Base-by-base conservation (phyloP, 116 monocot species). In the Iris pallida region DNA sequence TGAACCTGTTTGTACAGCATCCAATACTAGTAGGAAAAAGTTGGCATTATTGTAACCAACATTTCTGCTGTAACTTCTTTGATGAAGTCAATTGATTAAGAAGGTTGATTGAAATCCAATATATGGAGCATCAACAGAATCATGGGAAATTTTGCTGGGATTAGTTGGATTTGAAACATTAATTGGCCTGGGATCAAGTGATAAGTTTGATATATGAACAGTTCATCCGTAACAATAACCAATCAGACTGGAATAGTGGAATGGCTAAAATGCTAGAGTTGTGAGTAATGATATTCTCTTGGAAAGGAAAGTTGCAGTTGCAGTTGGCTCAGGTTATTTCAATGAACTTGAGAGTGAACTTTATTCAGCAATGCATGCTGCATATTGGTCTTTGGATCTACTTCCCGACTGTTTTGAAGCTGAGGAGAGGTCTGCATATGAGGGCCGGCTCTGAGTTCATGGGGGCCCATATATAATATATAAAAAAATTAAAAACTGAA, bases 391-490 rank as follows among this genome's bases (percentile, higher is more conserved):
- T 13, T 59, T 88, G 70, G 83, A 90, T 64, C 61, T 83, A 73
- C 87, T 97, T 71, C 97, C 97, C 10, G 89, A 90, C 42, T 81
- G 90, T 71, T 97, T 97, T 82, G 97, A 97, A 76, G 97, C 93
- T 60, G 93, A 97, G 71, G 97, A 97, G 73, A 92, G 97, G 71
- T 97, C 97, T 65, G 72, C 45, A 11, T 63, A 66, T 75, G 85
- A 86, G 51, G n/a, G n/a, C n/a, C n/a, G 93, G 93, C 75, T 66
- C 87, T 65, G 93, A 97, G 67, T 80, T 79, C 82, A 76, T 64
- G 42, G 73, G 47, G 60, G 89, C 41, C 64, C 82, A 70, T 61
- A 89, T 80, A 56, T 30, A 18, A 67, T 41, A 3, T 59, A 40
- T 80, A 74, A 82, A 60, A 84, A 78, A 54, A 30, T 81, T n/a